Base-by-base conservation (phyloP, 306 rosid species). In the Dryas octopetala region DNA sequence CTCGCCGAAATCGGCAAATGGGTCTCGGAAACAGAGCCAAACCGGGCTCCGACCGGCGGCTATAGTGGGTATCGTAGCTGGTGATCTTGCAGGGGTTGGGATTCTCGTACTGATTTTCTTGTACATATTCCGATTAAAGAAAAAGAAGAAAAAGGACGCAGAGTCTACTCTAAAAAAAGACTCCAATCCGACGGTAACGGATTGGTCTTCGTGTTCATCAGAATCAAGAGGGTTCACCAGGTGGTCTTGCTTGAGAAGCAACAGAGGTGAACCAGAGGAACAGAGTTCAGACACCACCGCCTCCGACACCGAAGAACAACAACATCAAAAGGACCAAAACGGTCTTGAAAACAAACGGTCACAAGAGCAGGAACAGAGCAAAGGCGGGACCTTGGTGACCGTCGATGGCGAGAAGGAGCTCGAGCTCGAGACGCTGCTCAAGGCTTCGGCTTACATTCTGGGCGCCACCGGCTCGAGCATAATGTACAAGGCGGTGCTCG, bases 401-500 rank as follows among this genome's bases (percentile, higher is more conserved):
- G 83, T 95, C 0, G 97, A 95, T 15, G 97, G 99, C 1, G 99
- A 90, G 32, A 89, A 83, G 76, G 87, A 88, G 77, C 85, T 95
- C 7, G 99, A 95, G 46, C 60, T 90, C 0, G 99, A 95, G 79
- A 88, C 99, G 0, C 86, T 95, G 11, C 77, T 95, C 0, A 95
- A 87, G 43, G 97, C 99, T 3, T 95, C 99, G 0, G 99, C 97
- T 0, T 95, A 89, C 23, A 95, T 92, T 50, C 67, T 95, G 38
- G 99, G 97, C 0, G 99, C 97, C 2, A 95, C 97, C 0, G 97
- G 99, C 48, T 92, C 99, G 5, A 95, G 99, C 81, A 95, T 95
- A 74, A 88, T 91, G 93, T 95, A 95, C 76, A 95, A 95, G 71
- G 99, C 99, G 0, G 97, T 95, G 45, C 88, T 95, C 0, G 97